Percentiles rank a stretch among this genome's conserved stretches.
These are phyloP conservation scores for Rugosomyces carneus DNA, from an alignment of 1,284 basidiomycete genomes.

Conservation along the genomic window DNA sequence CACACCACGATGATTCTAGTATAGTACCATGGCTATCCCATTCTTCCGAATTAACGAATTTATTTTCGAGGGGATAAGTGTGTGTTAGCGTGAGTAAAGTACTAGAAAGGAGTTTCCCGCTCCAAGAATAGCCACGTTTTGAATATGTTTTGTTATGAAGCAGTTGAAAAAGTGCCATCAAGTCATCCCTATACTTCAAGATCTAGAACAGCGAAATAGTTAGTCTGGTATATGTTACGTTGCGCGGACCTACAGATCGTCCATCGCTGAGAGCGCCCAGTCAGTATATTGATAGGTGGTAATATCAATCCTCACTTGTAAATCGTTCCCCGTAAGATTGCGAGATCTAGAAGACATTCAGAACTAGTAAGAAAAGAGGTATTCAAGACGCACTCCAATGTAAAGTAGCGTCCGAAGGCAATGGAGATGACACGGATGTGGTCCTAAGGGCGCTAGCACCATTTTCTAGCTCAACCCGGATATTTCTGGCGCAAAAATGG, in stretches of 20 bases:
- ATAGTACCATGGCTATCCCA: constrained; percentile 66
- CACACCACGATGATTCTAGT: constrained; percentile 8
- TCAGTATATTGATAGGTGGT: constrained; percentile 3
- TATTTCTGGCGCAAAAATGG: constrained; percentile 68
- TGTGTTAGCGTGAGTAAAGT: constrained; percentile 73
- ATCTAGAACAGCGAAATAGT: constrained; percentile 45
- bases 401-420: constrained; percentile 81
- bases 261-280: constrained; percentile 44
- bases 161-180: constrained; percentile 61
- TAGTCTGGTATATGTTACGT: no score
- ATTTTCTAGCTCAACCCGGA: constrained; percentile 74
- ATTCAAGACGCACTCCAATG: constrained; percentile 72
- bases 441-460: constrained; percentile 84
- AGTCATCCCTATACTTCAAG: constrained; percentile 56
- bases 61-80: constrained; percentile 80
- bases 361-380: neutral
- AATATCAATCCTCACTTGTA: constrained; percentile 51
- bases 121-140: constrained; percentile 82
- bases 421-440: constrained; percentile 66
- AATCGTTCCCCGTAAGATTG: constrained; percentile 61
- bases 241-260: constrained; percentile 50
- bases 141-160: constrained; percentile 71
- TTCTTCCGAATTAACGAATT: constrained; percentile 77
- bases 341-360: constrained; percentile 43
- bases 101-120: constrained; percentile 74